phyloP scores from a whole-genome alignment of 768 basidiomycete genomes.

The Jaapia argillacea region DNA sequence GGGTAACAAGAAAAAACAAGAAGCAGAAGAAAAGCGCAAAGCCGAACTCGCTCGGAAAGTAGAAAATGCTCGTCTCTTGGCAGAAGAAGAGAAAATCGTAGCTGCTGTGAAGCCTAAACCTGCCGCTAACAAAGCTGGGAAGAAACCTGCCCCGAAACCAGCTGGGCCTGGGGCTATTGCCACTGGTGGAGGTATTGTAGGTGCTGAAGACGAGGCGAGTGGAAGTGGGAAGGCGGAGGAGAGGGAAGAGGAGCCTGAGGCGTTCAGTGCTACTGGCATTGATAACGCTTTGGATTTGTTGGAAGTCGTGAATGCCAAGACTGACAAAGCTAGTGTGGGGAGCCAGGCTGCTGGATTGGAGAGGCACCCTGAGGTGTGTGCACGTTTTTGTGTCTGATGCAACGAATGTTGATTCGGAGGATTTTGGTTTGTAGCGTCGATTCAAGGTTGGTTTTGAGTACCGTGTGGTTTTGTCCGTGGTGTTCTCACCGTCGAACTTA shows the following conservation, averaged over 20 bases:
- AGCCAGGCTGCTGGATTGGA: slow-evolving; percentile 81
- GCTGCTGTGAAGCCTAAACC: slow-evolving; percentile 55
- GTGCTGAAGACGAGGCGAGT: slow-evolving; percentile 14
- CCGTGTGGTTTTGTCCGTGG: slow-evolving; percentile 4
- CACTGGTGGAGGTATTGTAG: slow-evolving; percentile 46
- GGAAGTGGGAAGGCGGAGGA: slow-evolving; percentile 20
- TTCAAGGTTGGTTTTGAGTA: slow-evolving; percentile 71
- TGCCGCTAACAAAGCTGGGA: slow-evolving; percentile 42
- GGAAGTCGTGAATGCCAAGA: slow-evolving; percentile 83
- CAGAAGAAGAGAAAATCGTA: slow-evolving; percentile 69
- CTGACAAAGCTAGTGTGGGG: slow-evolving; percentile 87
- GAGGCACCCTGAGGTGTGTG: slow-evolving; percentile 82
- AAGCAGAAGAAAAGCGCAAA: slow-evolving; percentile 71
- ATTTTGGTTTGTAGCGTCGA: slow-evolving; percentile 48
- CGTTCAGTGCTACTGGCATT: slow-evolving; percentile 76
- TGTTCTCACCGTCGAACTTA: slow-evolving; percentile 4
- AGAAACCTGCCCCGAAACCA: slow-evolving; percentile 37
- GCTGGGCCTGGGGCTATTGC: slow-evolving; percentile 83
- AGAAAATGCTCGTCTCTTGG: slow-evolving; percentile 74
- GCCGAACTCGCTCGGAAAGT: slow-evolving; percentile 81
- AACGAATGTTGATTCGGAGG: slow-evolving; percentile 7
- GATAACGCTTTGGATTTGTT: slow-evolving; percentile 87
- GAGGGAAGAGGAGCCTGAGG: slow-evolving; percentile 41
- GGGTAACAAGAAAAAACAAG: slow-evolving; percentile 51
- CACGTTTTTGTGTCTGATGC: slow-evolving; percentile 4